Evolutionary conservation across 2,329 filamentous ascomycete species (phyloP), one percentile per base, ranked within the genome.

Genomic region (Fusarium sp.): DNA sequence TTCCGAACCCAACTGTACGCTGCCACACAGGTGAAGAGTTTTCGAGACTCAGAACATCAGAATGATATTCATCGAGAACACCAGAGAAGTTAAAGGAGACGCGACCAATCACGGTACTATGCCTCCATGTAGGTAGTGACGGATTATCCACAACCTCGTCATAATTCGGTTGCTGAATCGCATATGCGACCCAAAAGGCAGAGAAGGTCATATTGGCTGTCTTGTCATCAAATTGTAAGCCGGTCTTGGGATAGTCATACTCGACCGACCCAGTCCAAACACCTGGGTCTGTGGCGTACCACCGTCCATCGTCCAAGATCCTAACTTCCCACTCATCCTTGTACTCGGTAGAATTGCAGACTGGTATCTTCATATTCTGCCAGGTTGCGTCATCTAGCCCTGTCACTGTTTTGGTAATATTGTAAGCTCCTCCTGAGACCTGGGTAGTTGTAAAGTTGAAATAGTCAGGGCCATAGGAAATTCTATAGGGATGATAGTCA

Each of bases 371-470:
- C 1, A 54, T 3, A 1, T 54, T 46, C 34, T 37, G 34, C 34
- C 34, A 37, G 34, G 9, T n/a, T n/a, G 34, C 34, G 34, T n/a
- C n/a, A n/a, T n/a, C n/a, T n/a, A n/a, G 16, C 9, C 32, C 32
- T 11, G 5, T 8, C 7, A 37, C 1, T 18, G n/a, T 1, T 0
- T n/a, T 7, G 6, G 55, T 59, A 16, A 62, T 11, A 3, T 46
- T 62, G 7, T 62, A 62, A 0, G 56, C 56, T 41, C 56, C 56
- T 0, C 11, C 23, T 2, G 42, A 8, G 0, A 23, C 23, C 25
- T 61, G 40, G 14, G 12, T 46, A 0, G 59, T 62, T 7, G 25
- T 62, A 10, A 41, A 54, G 25, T 62, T 41, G 12, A 62, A 62
- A 3, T 40, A 4, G 4, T 62, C 56, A 41, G 46, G 46, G 0